Base-by-base conservation (phyloP, 495 filamentous ascomycete genomes). In the Penicillium fimorum region DNA sequence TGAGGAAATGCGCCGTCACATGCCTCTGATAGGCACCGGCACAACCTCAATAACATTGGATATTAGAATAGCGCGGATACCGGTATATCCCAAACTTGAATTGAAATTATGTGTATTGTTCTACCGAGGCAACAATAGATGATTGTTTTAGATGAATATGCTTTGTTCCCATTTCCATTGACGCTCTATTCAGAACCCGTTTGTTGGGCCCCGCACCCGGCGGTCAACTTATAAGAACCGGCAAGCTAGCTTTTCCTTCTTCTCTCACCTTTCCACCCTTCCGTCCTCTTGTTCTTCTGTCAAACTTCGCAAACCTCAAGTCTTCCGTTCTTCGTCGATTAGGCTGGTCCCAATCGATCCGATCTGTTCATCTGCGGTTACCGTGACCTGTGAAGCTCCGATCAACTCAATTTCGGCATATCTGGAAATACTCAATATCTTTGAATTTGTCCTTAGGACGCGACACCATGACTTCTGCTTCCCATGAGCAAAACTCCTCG, bases 401-500 rank as follows among this genome's bases (percentile, higher is more conserved):
- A 12, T 25, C 33, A 27, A 30, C 25, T 17, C 25, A 18, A 20
- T 25, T 12, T 47, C 29, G 12, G 20, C 32, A 20, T 45, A 59
- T 29, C 53, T 35, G 35, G 18, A 30, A 42, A 42, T 57, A 44
- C 27, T 40, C 17, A 50, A 33, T 24, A 18, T 20, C n/a, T 37
- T 33, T 29, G 18, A 52, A 12, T 17, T 43, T 40, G 47, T 37
- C 48, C 10, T 35, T 13, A 50, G 30, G 32, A 59, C 56, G 25
- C 13, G 47, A 43, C 42, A 20, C 43, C 29, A 60, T 60, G 53
- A n/a, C 38, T 43, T 52, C 53, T 43, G 35, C 46, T 40, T 50
- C 50, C n/a, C 33, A 50, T 42, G 61, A 63, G 53, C 57, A 45
- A 3, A 47, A 33, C 50, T 33, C 46, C 38, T 48, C 61, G 41